These are phyloP conservation scores for Alternaria gansuensis DNA, from an alignment of 2,329 filamentous ascomycete genomes.

Conservation along the genomic window DNA sequence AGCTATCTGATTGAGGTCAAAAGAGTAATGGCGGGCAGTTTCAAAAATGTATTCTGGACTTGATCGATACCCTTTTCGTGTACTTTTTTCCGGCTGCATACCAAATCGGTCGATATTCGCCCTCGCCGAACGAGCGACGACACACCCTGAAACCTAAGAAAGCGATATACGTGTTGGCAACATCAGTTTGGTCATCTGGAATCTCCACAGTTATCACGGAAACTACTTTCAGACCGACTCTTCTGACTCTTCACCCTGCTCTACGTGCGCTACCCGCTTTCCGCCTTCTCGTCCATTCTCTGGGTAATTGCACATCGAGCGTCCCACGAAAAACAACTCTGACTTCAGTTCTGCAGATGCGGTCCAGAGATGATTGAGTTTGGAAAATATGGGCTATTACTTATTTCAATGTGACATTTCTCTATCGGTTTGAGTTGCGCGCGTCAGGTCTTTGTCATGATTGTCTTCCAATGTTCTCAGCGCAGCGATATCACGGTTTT, in stretches of 20 bases:
- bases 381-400: neutral
- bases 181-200: constrained; percentile 7
- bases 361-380: neutral
- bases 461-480: neutral
- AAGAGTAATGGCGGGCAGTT: constrained; percentile 11
- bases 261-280: neutral
- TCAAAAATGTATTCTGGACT: constrained; percentile 31
- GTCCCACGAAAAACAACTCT: neutral
- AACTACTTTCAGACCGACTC: neutral
- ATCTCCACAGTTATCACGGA: constrained; percentile 1
- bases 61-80: constrained; percentile 45
- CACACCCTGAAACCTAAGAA: constrained; percentile 1
- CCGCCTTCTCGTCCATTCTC: neutral
- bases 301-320: neutral
- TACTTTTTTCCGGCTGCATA: constrained; percentile 28
- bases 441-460: neutral
- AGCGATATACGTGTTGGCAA: neutral
- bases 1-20: constrained; percentile 6
- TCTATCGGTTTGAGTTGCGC: neutral
- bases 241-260: neutral
- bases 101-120: constrained; percentile 1
- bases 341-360: neutral
- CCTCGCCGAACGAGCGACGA: constrained; percentile 7
- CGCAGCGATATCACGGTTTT: constrained; percentile 6
- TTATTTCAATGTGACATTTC: neutral